A percentile compares a stretch with the other conserved stretches of the same genome.
These are phyloP conservation scores for Trichoderma polysporum DNA, from an alignment of 2,329 filamentous ascomycete genomes.

Conservation along the genomic window DNA sequence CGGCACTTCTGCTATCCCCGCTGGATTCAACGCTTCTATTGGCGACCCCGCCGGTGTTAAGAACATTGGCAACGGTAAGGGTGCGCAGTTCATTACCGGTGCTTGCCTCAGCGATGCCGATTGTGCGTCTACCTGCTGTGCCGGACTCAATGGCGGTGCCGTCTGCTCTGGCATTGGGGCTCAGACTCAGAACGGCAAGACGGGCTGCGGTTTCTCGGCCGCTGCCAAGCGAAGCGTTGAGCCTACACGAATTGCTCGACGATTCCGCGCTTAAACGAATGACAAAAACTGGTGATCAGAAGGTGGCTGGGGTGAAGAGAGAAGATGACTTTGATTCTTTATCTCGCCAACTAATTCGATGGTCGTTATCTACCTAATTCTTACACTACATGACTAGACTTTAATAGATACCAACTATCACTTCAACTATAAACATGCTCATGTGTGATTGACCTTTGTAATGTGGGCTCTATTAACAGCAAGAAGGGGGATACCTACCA, in stretches of 20 bases:
- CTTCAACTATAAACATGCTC: not conserved
- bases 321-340: not conserved
- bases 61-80: slow-evolving; percentile 29
- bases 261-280: slow-evolving; percentile 12
- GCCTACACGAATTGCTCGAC: not conserved
- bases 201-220: slow-evolving; percentile 33
- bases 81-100: slow-evolving; percentile 32
- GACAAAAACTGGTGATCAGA: not conserved
- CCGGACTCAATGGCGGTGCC: slow-evolving; percentile 19
- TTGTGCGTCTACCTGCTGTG: slow-evolving; percentile 36
- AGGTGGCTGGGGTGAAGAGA: not conserved
- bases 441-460: not conserved
- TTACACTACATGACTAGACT: slow-evolving; percentile 1
- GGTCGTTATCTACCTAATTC: slow-evolving; percentile 16
- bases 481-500: not conserved
- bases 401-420: slow-evolving; percentile 16
- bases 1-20: slow-evolving; percentile 22
- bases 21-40: slow-evolving; percentile 20
- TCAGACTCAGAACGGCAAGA: slow-evolving; percentile 35
- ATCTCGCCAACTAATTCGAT: slow-evolving; percentile 3
- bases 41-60: slow-evolving; percentile 26
- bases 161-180: slow-evolving; percentile 27
- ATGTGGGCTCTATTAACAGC: no score
- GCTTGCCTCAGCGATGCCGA: slow-evolving; percentile 28
- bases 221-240: slow-evolving; percentile 17